These are phyloP conservation scores for Prosopis cineraria DNA, from an alignment of 306 rosid genomes.

Conservation along the genomic window DNA sequence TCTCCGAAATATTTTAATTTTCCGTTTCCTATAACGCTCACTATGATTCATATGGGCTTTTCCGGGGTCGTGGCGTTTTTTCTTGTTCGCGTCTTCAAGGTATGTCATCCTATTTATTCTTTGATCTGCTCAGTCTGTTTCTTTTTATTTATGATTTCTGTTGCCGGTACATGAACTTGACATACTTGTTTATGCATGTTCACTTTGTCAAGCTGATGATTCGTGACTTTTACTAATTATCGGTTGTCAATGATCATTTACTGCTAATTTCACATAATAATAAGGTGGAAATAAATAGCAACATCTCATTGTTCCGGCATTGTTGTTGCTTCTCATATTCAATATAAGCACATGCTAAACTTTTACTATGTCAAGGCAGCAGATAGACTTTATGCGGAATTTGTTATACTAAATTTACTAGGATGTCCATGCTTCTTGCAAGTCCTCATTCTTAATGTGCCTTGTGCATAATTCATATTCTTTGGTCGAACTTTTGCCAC, in stretches of 20 bases:
- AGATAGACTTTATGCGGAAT: not conserved
- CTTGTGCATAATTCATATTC: conserved; percentile 3
- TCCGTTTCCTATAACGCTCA: conserved; percentile 88
- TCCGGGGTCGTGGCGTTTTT: conserved; percentile 88
- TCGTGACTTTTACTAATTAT: not conserved
- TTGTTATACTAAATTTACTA: not conserved
- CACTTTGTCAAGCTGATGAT: not conserved
- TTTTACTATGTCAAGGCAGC: not conserved
- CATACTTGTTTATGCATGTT: not conserved
- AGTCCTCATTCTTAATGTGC: not conserved
- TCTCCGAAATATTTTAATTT: conserved; percentile 91
- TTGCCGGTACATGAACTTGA: not conserved
- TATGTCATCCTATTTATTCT: conserved; percentile 32
- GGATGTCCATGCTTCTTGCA: conserved; percentile 16
- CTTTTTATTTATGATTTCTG: not conserved
- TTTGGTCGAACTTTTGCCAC: not conserved
- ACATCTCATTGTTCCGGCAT: not conserved
- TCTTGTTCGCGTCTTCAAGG: conserved; percentile 93
- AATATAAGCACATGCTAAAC: not conserved
- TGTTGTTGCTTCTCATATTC: not conserved
- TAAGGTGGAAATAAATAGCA: not conserved
- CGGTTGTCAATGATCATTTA: not conserved
- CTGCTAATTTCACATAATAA: conserved; percentile 3
- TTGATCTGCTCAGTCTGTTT: not conserved
- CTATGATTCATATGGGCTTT: conserved; percentile 95